A percentile compares a stretch with the other conserved stretches of the same genome.
Conservation (phyloP, 2,329 filamentous ascomycete genomes). For the Acarospora socialis region DNA sequence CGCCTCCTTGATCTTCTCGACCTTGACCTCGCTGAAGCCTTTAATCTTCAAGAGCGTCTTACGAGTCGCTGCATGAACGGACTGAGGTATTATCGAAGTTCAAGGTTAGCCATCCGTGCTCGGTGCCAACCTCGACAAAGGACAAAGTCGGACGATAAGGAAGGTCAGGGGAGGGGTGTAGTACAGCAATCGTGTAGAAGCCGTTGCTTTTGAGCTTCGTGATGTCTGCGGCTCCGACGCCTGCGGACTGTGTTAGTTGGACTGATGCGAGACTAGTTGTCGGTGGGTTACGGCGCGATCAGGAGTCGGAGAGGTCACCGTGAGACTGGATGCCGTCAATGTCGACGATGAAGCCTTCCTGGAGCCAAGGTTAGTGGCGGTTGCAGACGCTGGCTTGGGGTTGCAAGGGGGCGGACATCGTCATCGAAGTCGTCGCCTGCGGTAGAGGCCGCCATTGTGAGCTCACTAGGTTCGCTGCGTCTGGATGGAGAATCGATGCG, state of each 20-base stretch:
- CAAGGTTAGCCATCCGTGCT: not conserved
- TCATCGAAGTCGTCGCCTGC: conserved; percentile 37
- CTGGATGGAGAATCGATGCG: no score
- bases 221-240: conserved; percentile 51
- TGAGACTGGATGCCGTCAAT: conserved; percentile 53
- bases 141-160: not conserved
- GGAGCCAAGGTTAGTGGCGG: conserved; percentile 1
- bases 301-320: conserved; percentile 36
- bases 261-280: not conserved
- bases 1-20: conserved; percentile 57
- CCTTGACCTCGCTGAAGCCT: conserved; percentile 55
- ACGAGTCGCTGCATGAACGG: conserved; percentile 45
- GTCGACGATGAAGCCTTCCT: conserved; percentile 46
- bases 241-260: conserved; percentile 20
- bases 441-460: conserved; percentile 38
- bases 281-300: not conserved
- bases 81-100: conserved; percentile 27
- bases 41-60: conserved; percentile 51
- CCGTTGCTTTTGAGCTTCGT: conserved; percentile 48
- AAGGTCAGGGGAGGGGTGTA: conserved; percentile 8
- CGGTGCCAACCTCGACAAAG: not conserved
- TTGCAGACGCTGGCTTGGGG: not conserved
- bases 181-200: conserved; percentile 49
- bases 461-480: no score
- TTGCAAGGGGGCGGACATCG: conserved; percentile 26